phyloP scores from a whole-genome alignment of 2,329 filamentous ascomycete species.

The Atkinsonella hypoxylon region DNA sequence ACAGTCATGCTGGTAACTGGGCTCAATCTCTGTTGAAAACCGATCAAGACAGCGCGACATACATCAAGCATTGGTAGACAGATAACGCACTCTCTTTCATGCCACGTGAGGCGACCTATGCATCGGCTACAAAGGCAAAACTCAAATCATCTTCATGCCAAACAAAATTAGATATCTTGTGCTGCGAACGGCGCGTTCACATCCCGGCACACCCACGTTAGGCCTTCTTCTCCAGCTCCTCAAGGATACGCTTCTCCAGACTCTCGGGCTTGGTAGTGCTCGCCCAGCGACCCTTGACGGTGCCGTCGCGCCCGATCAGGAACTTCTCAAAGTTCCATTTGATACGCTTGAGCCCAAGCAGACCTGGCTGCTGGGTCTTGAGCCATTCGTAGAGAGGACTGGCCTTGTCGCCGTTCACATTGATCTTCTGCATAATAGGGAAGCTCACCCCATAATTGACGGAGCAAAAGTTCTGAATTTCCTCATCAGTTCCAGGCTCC shows the following conservation, averaged over 20 bases:
- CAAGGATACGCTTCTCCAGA: constrained; percentile 63
- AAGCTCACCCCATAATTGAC: constrained; percentile 87
- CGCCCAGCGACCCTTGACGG: constrained; percentile 77
- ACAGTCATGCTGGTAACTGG: too few relatives aligned
- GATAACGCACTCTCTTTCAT: too few relatives aligned
- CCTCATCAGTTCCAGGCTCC: constrained; percentile 72
- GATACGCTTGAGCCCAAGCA: constrained; percentile 78
- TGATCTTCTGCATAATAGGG: constrained; percentile 81
- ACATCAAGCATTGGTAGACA: too few relatives aligned
- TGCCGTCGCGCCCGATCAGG: constrained; percentile 72
- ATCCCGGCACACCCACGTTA: neutral
- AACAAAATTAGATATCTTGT: neutral
- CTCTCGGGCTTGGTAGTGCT: constrained; percentile 77
- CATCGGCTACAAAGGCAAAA: too few relatives aligned
- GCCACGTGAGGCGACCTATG: too few relatives aligned
- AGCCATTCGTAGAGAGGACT: constrained; percentile 55
- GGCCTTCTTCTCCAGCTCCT: constrained; percentile 51
- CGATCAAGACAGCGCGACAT: too few relatives aligned
- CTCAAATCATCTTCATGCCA: neutral
- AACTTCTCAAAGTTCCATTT: constrained; percentile 99
- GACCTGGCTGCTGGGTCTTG: constrained; percentile 61
- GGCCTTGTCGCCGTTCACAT: constrained; percentile 81
- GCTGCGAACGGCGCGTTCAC: neutral
- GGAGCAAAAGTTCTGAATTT: constrained; percentile 78
- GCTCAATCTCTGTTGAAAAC: too few relatives aligned